A percentile compares a stretch with the other conserved stretches of the same genome.
Evolutionary conservation across 2,329 filamentous ascomycete species (phyloP).

Genomic region (Clonostachys rosea): DNA sequence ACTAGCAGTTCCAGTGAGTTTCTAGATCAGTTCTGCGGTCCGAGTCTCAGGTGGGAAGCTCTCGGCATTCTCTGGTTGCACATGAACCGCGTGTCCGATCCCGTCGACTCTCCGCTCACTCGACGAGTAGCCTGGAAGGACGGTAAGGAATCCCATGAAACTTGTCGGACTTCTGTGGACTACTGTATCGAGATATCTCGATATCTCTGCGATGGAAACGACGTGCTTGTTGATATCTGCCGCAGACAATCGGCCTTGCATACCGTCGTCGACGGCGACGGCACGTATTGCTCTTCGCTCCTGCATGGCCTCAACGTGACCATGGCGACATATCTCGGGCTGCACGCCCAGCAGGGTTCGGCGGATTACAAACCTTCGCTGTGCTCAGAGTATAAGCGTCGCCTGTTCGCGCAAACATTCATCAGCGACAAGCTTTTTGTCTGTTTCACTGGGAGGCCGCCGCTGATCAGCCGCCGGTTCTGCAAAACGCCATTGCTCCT

Average conservation of each 20-base stretch:
- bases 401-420: conserved; percentile 28
- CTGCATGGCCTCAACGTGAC: conserved; percentile 28
- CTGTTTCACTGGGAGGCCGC: conserved; percentile 50
- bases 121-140: conserved; percentile 6
- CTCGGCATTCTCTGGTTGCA: conserved; percentile 27
- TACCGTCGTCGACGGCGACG: conserved; percentile 31
- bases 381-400: conserved; percentile 22
- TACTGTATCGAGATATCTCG: conserved; percentile 25
- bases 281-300: conserved; percentile 30
- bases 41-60: conserved; percentile 36
- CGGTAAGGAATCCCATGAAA: background rate
- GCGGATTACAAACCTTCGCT: conserved; percentile 21
- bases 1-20: conserved; percentile 23
- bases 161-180: conserved; percentile 7
- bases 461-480: conserved; percentile 45
- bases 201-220: conserved; percentile 21
- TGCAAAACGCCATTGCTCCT: conserved; percentile 47
- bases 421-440: conserved; percentile 43
- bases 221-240: conserved; percentile 27
- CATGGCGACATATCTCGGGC: conserved; percentile 25
- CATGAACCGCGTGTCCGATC: background rate
- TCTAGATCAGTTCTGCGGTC: conserved; percentile 29
- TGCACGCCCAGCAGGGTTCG: conserved; percentile 18
- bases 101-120: background rate
- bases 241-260: conserved; percentile 25